These are phyloP conservation scores for Striga hermonthica DNA, from an alignment of 305 asterid species.

Conservation along the genomic window DNA sequence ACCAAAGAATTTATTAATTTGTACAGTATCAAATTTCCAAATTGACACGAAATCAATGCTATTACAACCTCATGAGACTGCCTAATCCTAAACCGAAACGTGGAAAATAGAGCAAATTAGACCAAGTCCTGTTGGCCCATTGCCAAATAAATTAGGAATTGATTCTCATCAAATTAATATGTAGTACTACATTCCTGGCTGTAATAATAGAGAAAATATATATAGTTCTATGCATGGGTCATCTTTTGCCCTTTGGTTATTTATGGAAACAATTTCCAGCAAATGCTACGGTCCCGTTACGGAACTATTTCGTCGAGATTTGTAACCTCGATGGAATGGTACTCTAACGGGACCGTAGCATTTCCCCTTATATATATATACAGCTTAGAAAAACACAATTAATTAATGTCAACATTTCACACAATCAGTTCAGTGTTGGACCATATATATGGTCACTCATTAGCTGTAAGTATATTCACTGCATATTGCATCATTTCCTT, in stretches of 20 bases:
- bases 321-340: too few relatives aligned
- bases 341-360: too few relatives aligned
- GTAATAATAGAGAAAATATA: not conserved
- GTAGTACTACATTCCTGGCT: slow-evolving; percentile 24
- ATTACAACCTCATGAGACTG: not conserved
- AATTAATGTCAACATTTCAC: slow-evolving; percentile 14
- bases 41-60: not conserved
- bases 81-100: slow-evolving; percentile 13
- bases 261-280: slow-evolving; percentile 16
- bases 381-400: too few relatives aligned
- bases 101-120: not conserved
- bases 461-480: not conserved
- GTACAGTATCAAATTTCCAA: not conserved
- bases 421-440: not conserved
- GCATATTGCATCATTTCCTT: slow-evolving; percentile 9
- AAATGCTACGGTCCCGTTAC: slow-evolving; percentile 20
- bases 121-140: slow-evolving; percentile 1
- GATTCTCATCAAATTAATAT: slow-evolving; percentile 14
- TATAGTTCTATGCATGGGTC: not conserved
- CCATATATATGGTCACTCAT: not conserved
- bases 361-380: too few relatives aligned
- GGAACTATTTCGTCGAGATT: too few relatives aligned
- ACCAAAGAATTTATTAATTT: too few relatives aligned
- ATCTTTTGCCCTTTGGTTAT: not conserved
- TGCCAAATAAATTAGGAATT: slow-evolving; percentile 22